Percentiles rank a stretch among this genome's conserved stretches.
Evolutionary conservation across 2,329 filamentous ascomycete genomes (phyloP).

Genomic region (Tolypocladium ovalisporum): DNA sequence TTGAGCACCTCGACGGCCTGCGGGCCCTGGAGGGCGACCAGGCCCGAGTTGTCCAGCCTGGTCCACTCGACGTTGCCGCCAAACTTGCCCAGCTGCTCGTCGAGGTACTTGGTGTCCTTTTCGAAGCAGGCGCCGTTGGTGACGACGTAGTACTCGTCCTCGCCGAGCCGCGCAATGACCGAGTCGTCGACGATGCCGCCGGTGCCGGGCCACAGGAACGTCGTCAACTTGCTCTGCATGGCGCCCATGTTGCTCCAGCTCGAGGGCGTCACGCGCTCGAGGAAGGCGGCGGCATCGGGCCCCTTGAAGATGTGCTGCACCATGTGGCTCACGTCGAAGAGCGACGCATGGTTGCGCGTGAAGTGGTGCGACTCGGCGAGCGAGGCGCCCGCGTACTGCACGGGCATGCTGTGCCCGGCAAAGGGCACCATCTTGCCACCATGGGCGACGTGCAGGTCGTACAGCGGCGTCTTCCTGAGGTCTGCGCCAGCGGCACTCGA

Average conservation of each 20-base stretch:
- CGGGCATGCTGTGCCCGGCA: conserved; percentile 84
- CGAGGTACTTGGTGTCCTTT: conserved; percentile 75
- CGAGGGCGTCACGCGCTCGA: conserved; percentile 76
- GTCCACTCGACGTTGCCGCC: conserved; percentile 53
- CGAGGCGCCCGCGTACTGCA: conserved; percentile 70
- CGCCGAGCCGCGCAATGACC: conserved; percentile 70
- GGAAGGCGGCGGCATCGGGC: conserved; percentile 66
- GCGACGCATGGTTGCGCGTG: conserved; percentile 75
- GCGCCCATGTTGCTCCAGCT: conserved; percentile 51
- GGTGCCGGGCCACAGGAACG: conserved; percentile 64
- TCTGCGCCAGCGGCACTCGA: conserved; percentile 12
- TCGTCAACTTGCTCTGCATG: conserved; percentile 73
- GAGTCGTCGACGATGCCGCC: conserved; percentile 95
- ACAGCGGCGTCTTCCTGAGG: conserved; percentile 59
- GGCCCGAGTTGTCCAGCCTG: conserved; percentile 59
- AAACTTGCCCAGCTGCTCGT: conserved; percentile 51
- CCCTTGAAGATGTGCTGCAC: conserved; percentile 81
- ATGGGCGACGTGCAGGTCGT: conserved; percentile 65
- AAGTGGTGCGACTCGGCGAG: conserved; percentile 81
- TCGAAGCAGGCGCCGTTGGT: conserved; percentile 88
- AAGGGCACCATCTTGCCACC: conserved; percentile 97
- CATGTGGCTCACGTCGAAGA: conserved; percentile 98
- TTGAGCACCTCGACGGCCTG: conserved; percentile 59
- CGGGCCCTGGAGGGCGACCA: conserved; percentile 86
- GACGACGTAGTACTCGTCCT: conserved; percentile 78